Evolutionary conservation across 306 rosid genomes (phyloP).

Genomic region (Medicago lupulina): DNA sequence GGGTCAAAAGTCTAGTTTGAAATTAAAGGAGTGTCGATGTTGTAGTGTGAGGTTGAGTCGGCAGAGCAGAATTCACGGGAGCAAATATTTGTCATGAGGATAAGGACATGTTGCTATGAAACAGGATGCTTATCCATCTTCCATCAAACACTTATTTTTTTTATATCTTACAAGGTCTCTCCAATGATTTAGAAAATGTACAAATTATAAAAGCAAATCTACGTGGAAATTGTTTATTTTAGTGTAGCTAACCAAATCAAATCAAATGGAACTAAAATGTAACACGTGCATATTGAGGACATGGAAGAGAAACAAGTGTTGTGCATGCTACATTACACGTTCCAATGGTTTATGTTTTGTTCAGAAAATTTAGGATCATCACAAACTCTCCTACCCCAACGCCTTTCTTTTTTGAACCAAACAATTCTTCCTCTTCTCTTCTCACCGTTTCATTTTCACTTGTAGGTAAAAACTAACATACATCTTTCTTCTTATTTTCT

Average conservation of each 20-base stretch:
- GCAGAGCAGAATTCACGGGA: not conserved
- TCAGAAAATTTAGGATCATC: constrained; percentile 39
- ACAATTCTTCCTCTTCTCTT: not conserved
- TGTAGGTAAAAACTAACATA: not conserved
- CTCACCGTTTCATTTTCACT: not conserved
- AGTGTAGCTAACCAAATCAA: not conserved
- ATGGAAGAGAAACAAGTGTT: constrained; percentile 39
- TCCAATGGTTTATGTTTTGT: constrained; percentile 11
- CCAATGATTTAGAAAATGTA: no score
- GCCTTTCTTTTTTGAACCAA: not conserved
- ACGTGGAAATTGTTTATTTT: no score
- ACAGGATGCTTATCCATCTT: no score
- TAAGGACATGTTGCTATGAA: not conserved
- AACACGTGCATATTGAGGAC: constrained; percentile 30
- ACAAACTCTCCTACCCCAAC: constrained; percentile 4
- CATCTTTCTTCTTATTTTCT: not conserved
- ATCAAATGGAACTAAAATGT: not conserved
- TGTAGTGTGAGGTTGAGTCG: not conserved
- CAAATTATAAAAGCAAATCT: no score
- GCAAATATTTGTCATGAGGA: not conserved
- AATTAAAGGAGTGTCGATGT: not conserved
- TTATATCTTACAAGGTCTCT: no score
- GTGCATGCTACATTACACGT: constrained; percentile 47
- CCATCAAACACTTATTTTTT: no score
- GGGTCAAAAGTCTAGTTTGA: no score